These are phyloP conservation scores for Exserohilum turcica DNA, from an alignment of 2,329 filamentous ascomycete genomes.

Conservation along the genomic window DNA sequence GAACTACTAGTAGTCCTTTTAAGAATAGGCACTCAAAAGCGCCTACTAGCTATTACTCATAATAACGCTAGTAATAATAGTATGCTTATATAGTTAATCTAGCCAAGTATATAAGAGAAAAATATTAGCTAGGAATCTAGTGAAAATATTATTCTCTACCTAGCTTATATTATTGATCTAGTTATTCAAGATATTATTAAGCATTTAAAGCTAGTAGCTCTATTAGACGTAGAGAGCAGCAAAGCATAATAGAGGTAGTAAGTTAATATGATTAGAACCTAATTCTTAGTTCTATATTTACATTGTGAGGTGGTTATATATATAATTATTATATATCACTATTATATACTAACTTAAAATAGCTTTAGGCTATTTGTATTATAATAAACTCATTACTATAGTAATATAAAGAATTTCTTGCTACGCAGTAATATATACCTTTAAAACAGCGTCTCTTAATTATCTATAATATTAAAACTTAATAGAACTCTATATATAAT, in stretches of 20 bases:
- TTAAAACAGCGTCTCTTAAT: neutral
- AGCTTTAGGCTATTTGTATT: neutral
- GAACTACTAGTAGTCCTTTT: neutral
- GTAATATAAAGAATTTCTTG: neutral
- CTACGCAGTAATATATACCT: neutral
- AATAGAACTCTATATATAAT: slow-evolving; percentile 16
- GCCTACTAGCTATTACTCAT: neutral
- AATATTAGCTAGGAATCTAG: neutral
- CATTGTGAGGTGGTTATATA: neutral
- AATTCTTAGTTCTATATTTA: too few relatives aligned
- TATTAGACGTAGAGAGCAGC: neutral
- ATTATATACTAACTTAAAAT: neutral
- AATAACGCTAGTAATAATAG: neutral
- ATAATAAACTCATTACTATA: neutral
- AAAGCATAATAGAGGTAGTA: neutral
- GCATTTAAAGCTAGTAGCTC: neutral
- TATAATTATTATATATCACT: neutral
- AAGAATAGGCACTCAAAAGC: neutral
- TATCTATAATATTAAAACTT: slow-evolving; percentile 8
- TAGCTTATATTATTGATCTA: slow-evolving; percentile 8
- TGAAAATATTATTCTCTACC: neutral
- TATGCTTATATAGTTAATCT: neutral
- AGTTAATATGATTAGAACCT: neutral
- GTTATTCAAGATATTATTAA: neutral
- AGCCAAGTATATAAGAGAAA: neutral